Conservation (phyloP, 257 asterid species). For the Solanum pennellii region DNA sequence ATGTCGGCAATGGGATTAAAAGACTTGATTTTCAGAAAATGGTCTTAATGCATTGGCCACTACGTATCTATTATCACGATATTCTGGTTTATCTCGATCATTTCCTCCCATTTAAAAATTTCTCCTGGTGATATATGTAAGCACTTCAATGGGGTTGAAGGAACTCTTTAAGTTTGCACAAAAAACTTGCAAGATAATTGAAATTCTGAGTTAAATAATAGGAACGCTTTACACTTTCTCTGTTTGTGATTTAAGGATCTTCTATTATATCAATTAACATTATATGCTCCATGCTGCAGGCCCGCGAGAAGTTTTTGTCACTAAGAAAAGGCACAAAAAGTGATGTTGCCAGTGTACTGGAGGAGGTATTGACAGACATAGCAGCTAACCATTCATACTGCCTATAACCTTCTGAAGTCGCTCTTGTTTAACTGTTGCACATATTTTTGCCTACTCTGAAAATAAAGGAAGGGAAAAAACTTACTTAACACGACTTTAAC, state of each 20-base stretch:
- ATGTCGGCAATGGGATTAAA: background rate
- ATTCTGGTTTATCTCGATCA: background rate
- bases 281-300: constrained; percentile 32
- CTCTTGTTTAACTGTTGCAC: background rate
- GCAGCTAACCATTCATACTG: background rate
- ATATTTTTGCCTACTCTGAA: background rate
- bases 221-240: background rate
- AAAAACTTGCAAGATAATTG: background rate
- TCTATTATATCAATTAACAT: background rate
- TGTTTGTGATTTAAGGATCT: background rate
- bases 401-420: background rate
- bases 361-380: constrained; percentile 54
- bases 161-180: background rate
- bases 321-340: constrained; percentile 87
- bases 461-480: background rate
- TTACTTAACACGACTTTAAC: background rate
- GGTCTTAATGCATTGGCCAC: background rate
- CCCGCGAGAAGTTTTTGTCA: constrained; percentile 93
- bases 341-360: constrained; percentile 67
- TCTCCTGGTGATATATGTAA: background rate
- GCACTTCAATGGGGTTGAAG: background rate
- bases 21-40: background rate
- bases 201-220: background rate
- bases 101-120: background rate
- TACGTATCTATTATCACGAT: background rate